Conservation (phyloP, 306 rosid genomes). For the Cucumis sativus region DNA sequence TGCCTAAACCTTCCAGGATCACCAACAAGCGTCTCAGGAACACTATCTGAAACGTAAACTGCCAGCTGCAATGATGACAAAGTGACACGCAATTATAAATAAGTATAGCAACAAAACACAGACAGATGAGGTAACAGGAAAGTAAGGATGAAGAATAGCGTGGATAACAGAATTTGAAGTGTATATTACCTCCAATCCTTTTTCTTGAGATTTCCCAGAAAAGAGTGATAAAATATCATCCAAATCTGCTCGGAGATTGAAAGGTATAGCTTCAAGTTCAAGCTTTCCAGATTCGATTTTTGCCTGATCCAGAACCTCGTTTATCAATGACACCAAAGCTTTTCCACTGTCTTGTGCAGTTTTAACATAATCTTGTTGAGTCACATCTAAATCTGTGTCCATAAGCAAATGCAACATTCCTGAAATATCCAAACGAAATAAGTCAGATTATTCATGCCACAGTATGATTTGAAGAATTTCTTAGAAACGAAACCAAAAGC, state of each 20-base stretch:
- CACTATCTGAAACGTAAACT: constrained; percentile 67
- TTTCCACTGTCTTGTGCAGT: constrained; percentile 94
- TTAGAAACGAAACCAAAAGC: neutral
- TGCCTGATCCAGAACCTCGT: constrained; percentile 93
- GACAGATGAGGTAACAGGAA: constrained; percentile 13
- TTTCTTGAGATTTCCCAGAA: constrained; percentile 88
- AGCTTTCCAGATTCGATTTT: constrained; percentile 95
- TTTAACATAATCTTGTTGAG: constrained; percentile 81
- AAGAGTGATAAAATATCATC: constrained; percentile 87
- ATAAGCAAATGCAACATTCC: constrained; percentile 97
- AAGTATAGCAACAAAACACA: neutral
- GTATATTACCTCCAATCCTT: constrained; percentile 81
- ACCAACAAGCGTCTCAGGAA: constrained; percentile 69
- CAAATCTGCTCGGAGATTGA: constrained; percentile 61
- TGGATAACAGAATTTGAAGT: neutral
- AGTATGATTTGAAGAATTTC: neutral
- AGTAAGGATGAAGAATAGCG: neutral
- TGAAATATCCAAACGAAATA: constrained; percentile 27
- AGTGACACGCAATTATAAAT: constrained; percentile 12
- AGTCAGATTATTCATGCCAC: neutral
- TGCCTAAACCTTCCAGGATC: constrained; percentile 89
- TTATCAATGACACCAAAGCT: constrained; percentile 84
- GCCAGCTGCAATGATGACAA: constrained; percentile 49
- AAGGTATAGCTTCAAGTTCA: constrained; percentile 80
- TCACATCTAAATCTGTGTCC: constrained; percentile 88